A percentile compares a stretch with the other conserved stretches of the same genome.
Evolutionary conservation across 2,329 filamentous ascomycete genomes (phyloP).

Genomic region (Penicillium polonicum): DNA sequence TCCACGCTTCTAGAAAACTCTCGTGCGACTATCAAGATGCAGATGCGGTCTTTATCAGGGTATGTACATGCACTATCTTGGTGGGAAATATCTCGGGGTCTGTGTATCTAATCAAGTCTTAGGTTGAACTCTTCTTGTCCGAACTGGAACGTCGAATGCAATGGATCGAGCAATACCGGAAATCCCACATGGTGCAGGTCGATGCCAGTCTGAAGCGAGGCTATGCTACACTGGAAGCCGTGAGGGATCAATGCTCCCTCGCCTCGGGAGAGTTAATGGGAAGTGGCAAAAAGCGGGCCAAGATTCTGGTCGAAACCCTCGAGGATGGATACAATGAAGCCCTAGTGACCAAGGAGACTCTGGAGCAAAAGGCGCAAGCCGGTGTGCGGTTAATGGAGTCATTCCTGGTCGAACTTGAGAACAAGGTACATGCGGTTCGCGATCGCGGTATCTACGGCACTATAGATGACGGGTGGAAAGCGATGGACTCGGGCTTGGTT

Average conservation of each 20-base stretch:
- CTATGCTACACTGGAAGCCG: slow-evolving; percentile 80
- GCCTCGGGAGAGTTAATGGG: slow-evolving; percentile 89
- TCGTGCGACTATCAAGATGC: slow-evolving; percentile 46
- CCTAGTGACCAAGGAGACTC: slow-evolving; percentile 75
- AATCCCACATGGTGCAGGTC: slow-evolving; percentile 74
- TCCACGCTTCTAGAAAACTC: slow-evolving; percentile 43
- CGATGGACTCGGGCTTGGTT: slow-evolving; percentile 75
- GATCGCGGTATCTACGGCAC: slow-evolving; percentile 75
- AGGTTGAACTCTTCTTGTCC: slow-evolving; percentile 58
- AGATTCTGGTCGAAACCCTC: slow-evolving; percentile 88
- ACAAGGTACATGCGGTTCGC: slow-evolving; percentile 73
- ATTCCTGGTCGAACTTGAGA: slow-evolving; percentile 83
- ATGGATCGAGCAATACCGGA: slow-evolving; percentile 83
- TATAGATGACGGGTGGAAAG: slow-evolving; percentile 74
- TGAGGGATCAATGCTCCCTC: slow-evolving; percentile 82
- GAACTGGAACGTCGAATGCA: slow-evolving; percentile 86
- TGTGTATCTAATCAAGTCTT: slow-evolving; percentile 8
- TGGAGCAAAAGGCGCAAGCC: slow-evolving; percentile 88
- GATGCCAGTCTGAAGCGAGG: slow-evolving; percentile 82
- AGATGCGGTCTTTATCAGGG: slow-evolving; percentile 47
- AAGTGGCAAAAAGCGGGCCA: slow-evolving; percentile 76
- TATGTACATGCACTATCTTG: slow-evolving; percentile 19
- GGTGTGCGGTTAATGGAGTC: slow-evolving; percentile 82
- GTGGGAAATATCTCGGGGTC: not conserved
- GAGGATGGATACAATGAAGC: slow-evolving; percentile 86